Conservation (phyloP, 2,329 filamentous ascomycete genomes). For the Penicillium glabrum region DNA sequence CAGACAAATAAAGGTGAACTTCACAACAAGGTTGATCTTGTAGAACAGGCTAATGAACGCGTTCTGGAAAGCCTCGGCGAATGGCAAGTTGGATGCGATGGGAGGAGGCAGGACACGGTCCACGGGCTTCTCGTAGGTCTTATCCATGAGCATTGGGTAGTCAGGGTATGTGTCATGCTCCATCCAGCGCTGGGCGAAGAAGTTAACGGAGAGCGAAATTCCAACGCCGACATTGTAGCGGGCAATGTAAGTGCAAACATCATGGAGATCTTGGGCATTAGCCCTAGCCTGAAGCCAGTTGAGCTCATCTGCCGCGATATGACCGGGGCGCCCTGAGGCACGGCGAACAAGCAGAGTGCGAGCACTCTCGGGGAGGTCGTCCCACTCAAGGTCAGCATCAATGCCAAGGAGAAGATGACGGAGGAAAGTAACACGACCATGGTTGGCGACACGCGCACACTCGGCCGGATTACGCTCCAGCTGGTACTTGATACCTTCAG, state of each 20-base stretch:
- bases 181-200: conserved; percentile 1
- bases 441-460: background rate
- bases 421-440: conserved; percentile 1
- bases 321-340: background rate
- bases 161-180: background rate
- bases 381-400: conserved; percentile 1
- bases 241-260: background rate
- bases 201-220: conserved; percentile 1
- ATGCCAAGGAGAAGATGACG: conserved; percentile 2
- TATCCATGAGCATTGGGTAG: background rate
- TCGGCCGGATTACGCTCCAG: background rate
- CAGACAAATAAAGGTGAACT: background rate
- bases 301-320: background rate
- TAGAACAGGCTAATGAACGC: background rate
- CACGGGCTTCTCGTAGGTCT: conserved; percentile 1
- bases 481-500: conserved; percentile 2
- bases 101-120: background rate
- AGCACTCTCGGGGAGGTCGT: background rate
- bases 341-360: background rate
- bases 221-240: conserved; percentile 1
- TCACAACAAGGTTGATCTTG: background rate
- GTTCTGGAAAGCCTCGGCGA: background rate
- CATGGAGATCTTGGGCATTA: background rate
- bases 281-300: background rate
- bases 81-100: background rate